Conservation (phyloP, 164 flowering plant genomes). For the Stephania cephalantha region DNA sequence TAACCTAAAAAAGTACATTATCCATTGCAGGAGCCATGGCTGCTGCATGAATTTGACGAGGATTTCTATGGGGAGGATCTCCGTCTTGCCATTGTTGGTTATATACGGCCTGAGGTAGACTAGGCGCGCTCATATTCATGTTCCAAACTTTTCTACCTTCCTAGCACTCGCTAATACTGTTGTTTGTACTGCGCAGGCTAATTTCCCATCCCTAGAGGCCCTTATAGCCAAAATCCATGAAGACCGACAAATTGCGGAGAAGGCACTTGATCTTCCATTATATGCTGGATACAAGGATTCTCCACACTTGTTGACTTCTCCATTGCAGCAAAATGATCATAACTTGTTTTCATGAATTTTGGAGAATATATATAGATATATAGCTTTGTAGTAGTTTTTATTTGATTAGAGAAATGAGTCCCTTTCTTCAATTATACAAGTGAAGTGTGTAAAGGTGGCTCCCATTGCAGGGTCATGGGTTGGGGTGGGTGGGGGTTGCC, state of each 20-base stretch:
- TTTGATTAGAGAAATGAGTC: background rate
- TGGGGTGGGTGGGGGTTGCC: background rate
- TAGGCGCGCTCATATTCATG: background rate
- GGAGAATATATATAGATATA: background rate
- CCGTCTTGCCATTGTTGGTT: slow-evolving; percentile 73
- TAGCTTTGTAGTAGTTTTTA: background rate
- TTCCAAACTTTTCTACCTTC: too few species aligned
- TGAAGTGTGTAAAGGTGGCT: background rate
- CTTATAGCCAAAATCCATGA: slow-evolving; percentile 68
- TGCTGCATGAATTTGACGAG: slow-evolving; percentile 75
- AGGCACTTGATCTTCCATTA: slow-evolving; percentile 74
- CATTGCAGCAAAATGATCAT: slow-evolving; percentile 16
- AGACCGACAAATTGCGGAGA: slow-evolving; percentile 66
- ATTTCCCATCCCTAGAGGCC: slow-evolving; percentile 69
- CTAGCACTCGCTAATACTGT: background rate
- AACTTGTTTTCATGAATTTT: background rate
- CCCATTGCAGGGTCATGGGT: background rate
- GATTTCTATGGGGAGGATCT: slow-evolving; percentile 93
- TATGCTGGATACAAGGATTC: slow-evolving; percentile 52
- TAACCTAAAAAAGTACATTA: slow-evolving; percentile 6
- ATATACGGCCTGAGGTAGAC: slow-evolving; percentile 82
- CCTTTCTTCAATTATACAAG: background rate
- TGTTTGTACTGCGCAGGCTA: slow-evolving; percentile 41
- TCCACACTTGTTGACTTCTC: slow-evolving; percentile 31
- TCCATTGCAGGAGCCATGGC: slow-evolving; percentile 81